Conservation (phyloP, 352 stramenopile species). For the Globisporangium iwayamae region DNA sequence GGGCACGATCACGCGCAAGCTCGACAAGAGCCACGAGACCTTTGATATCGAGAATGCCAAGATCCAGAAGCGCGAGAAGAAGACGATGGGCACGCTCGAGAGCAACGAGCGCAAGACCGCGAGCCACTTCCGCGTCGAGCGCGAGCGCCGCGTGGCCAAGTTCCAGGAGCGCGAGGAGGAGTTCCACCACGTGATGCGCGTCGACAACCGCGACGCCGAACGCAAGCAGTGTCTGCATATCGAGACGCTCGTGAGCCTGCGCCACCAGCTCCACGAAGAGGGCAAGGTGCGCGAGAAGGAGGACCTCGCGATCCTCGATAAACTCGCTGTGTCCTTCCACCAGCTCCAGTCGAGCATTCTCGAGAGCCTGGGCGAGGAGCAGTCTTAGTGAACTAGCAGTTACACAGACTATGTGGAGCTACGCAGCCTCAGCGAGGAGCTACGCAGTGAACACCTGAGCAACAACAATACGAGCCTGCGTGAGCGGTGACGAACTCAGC, state of each 20-base stretch:
- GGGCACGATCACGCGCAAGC: constrained; percentile 81
- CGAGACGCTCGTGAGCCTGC: constrained; percentile 46
- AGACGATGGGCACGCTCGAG: constrained; percentile 71
- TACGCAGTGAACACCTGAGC: no score
- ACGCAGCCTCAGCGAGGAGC: no score
- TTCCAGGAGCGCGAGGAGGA: constrained; percentile 64
- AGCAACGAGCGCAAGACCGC: constrained; percentile 57
- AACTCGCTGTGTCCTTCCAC: constrained; percentile 69
- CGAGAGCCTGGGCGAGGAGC: constrained; percentile 68
- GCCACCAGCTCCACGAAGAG: constrained; percentile 51
- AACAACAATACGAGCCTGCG: no score
- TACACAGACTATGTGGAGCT: no score
- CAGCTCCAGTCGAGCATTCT: constrained; percentile 79
- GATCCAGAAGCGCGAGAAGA: constrained; percentile 88
- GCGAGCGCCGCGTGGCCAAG: constrained; percentile 45
- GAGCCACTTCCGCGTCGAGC: constrained; percentile 69
- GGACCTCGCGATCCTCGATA: constrained; percentile 80
- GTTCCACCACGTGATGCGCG: constrained; percentile 60
- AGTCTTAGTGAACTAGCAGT: not conserved
- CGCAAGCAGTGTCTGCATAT: constrained; percentile 43
- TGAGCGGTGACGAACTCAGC: not conserved
- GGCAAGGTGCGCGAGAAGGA: constrained; percentile 47
- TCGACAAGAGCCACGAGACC: constrained; percentile 89
- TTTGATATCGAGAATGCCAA: constrained; percentile 94
- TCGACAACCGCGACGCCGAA: constrained; percentile 59